A percentile compares a stretch with the other conserved stretches of the same genome.
These are phyloP conservation scores for Curvularia eragrostidis DNA, from an alignment of 2,329 filamentous ascomycete species.

Conservation along the genomic window DNA sequence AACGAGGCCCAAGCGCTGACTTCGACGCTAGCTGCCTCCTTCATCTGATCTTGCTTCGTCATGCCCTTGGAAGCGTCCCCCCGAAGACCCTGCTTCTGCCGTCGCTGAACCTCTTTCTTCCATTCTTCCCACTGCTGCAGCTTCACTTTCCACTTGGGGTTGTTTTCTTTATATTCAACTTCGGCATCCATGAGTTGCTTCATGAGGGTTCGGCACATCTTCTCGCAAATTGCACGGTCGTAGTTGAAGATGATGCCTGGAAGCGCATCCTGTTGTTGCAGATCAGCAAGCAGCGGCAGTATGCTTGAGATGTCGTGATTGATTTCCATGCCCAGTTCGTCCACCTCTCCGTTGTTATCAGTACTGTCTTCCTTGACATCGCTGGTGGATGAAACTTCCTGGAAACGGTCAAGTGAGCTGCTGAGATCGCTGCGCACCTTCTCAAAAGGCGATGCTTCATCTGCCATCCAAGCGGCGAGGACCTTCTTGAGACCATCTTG, in stretches of 20 bases:
- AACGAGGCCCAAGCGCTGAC: conserved; percentile 67
- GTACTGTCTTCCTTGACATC: conserved; percentile 14
- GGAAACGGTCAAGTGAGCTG: conserved; percentile 19
- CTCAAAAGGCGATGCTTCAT: conserved; percentile 61
- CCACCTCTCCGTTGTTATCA: conserved; percentile 24
- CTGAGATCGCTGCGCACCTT: conserved; percentile 57
- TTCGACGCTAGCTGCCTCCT: conserved; percentile 64
- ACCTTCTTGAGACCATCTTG: conserved; percentile 65
- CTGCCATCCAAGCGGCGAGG: conserved; percentile 66
- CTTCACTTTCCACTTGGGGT: conserved; percentile 66
- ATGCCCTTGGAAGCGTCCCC: conserved; percentile 55
- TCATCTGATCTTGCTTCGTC: conserved; percentile 64
- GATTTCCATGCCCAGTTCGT: conserved; percentile 32
- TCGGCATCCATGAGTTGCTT: conserved; percentile 63
- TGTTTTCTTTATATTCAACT: conserved; percentile 62
- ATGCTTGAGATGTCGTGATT: conserved; percentile 53
- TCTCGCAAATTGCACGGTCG: conserved; percentile 70
- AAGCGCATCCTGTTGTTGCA: conserved; percentile 69
- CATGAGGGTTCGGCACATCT: conserved; percentile 61
- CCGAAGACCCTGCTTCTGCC: conserved; percentile 54
- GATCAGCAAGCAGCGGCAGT: conserved; percentile 64
- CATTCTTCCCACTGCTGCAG: conserved; percentile 65
- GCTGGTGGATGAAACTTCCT: conserved; percentile 7
- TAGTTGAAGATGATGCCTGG: conserved; percentile 82
- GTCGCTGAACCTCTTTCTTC: conserved; percentile 57